A percentile compares a stretch with the other conserved stretches of the same genome.
Evolutionary conservation across 306 rosid species (phyloP).

Genomic region (Oxytropis ochrocephala): DNA sequence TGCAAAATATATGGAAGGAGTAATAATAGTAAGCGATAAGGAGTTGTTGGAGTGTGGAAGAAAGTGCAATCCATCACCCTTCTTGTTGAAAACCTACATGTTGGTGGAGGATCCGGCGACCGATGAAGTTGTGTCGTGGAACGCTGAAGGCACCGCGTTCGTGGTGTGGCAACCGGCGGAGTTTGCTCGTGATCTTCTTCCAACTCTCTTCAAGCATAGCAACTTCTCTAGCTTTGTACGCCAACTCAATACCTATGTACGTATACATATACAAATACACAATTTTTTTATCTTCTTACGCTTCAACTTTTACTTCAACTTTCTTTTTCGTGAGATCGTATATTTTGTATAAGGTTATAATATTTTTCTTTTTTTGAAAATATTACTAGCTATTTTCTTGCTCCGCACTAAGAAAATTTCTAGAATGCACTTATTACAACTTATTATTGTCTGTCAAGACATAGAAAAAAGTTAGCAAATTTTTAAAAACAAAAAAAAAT

Average conservation of each 20-base stretch:
- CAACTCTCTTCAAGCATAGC: conserved; percentile 92
- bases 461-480: neutral
- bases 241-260: conserved; percentile 93
- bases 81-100: conserved; percentile 82
- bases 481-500: neutral
- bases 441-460: too few species aligned
- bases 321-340: too few species aligned
- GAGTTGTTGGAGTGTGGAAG: conserved; percentile 52
- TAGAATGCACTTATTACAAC: too few species aligned
- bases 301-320: too few species aligned
- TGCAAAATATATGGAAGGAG: conserved; percentile 25
- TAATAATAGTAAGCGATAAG: conserved; percentile 17
- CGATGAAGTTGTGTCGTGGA: conserved; percentile 71
- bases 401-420: too few species aligned
- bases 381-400: too few species aligned
- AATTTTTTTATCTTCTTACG: too few species aligned
- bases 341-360: too few species aligned
- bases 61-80: conserved; percentile 79
- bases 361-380: too few species aligned
- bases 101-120: conserved; percentile 78
- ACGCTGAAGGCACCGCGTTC: conserved; percentile 62
- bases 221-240: conserved; percentile 97
- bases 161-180: conserved; percentile 95
- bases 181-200: conserved; percentile 89
- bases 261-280: conserved; percentile 12